Evolutionary conservation across 164 flowering plant genomes (phyloP), one percentile per base, ranked within the genome.

Genomic region (Chloranthus sessilifolius): DNA sequence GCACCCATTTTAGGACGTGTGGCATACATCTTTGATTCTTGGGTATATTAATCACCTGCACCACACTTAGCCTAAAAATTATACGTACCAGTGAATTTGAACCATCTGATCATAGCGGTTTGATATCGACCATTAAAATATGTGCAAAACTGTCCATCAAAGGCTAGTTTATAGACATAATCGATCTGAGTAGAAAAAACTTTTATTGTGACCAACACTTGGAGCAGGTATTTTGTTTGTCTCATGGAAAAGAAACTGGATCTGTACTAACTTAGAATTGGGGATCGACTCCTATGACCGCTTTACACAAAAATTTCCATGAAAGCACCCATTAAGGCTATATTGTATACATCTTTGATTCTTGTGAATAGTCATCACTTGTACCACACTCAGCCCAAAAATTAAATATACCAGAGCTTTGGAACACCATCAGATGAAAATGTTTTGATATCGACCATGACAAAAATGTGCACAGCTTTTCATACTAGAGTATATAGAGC

Each of bases 151-250:
- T n/a, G n/a, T n/a, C n/a, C 69, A 45, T 35, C 54, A 25, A 58
- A 36, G 39, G 48, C 55, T 17, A 22, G 46, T 14, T 8, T 20
- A 21, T 37, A 15, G 47, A 36, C 50, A n/a, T 19, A 25, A 22
- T 16, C 47, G 44, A 15, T 58, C 60, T 26, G 42, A 25, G 50
- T 33, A 50, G 47, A 49, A 33, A 26, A 20, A 29, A 40, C 41
- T 45, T 24, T 48, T 52, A 3, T 10, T 45, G 16, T 21, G 49
- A 28, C 33, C 4, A 23, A 42, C 15, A 19, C 26, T 38, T 14
- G n/a, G 58, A 50, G 39, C 11, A 63, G 61, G 39, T 52, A 39
- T 28, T 30, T 11, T n/a, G 21, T 11, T 31, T 5, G n/a, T n/a
- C n/a, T n/a, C n/a, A n/a, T n/a, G n/a, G n/a, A n/a, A n/a, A n/a